Evolutionary conservation across 306 rosid species (phyloP).

Genomic region (Quillaja saponaria): DNA sequence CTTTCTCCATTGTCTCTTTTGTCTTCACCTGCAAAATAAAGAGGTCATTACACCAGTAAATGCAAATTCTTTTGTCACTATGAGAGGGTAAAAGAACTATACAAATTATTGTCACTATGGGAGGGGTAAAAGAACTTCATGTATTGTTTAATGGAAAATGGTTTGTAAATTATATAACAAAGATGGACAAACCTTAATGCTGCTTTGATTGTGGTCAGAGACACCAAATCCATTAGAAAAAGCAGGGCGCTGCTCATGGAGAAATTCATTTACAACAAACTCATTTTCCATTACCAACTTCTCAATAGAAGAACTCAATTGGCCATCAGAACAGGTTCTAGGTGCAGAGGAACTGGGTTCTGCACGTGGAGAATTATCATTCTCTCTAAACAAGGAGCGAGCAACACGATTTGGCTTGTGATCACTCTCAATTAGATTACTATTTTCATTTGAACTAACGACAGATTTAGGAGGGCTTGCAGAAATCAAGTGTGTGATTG

Average conservation of each 20-base stretch:
- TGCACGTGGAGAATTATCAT: constrained; percentile 26
- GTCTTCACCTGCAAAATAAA: constrained; percentile 60
- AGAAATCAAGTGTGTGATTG: constrained; percentile 36
- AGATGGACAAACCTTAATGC: constrained; percentile 58
- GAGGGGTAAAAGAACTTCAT: too few species aligned
- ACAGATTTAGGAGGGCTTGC: constrained; percentile 38
- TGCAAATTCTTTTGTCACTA: too few species aligned
- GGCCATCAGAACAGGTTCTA: constrained; percentile 38
- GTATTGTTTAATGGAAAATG: too few species aligned
- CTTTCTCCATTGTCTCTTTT: constrained; percentile 76
- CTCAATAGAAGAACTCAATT: constrained; percentile 41
- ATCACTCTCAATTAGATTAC: constrained; percentile 31
- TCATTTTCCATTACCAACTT: constrained; percentile 67
- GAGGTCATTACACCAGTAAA: not conserved
- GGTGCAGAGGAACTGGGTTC: constrained; percentile 36
- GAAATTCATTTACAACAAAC: constrained; percentile 72
- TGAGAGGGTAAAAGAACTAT: too few species aligned
- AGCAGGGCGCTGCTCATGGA: constrained; percentile 59
- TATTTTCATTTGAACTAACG: constrained; percentile 44
- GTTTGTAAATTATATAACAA: not conserved
- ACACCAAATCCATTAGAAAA: constrained; percentile 44
- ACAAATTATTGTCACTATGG: too few species aligned
- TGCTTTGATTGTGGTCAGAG: constrained; percentile 47
- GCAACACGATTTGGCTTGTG: constrained; percentile 51
- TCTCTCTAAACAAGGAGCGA: constrained; percentile 80